Evolutionary conservation across 208 protist genomes (phyloP).

Genomic region (Giardia duodenalis): DNA sequence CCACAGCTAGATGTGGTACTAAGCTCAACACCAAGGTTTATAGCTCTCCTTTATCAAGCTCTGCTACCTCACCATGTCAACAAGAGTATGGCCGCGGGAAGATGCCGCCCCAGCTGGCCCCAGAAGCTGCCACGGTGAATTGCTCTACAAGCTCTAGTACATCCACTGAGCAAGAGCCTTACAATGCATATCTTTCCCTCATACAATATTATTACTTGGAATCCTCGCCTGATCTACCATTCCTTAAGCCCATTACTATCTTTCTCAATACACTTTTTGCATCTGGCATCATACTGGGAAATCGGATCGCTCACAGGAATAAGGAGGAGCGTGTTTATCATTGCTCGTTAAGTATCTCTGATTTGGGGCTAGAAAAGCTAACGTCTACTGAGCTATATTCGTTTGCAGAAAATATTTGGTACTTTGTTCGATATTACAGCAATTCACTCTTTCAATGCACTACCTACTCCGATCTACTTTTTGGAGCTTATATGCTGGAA

Average conservation of each 20-base stretch:
- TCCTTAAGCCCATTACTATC: neutral
- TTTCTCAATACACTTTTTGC: neutral
- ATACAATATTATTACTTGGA: neutral
- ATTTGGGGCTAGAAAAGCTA: neutral
- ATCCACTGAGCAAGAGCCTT: too few species aligned
- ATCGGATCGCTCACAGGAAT: neutral
- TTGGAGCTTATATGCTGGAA: neutral
- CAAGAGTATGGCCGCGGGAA: too few species aligned
- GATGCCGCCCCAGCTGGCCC: too few species aligned
- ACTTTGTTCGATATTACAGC: neutral
- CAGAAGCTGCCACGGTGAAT: too few species aligned
- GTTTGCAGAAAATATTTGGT: neutral
- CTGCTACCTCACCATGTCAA: too few species aligned
- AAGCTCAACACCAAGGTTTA: too few species aligned
- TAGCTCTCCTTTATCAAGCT: too few species aligned
- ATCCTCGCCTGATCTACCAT: neutral
- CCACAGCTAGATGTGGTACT: too few species aligned
- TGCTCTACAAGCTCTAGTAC: too few species aligned
- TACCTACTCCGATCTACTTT: neutral
- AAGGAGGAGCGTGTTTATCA: neutral
- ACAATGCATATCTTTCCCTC: neutral
- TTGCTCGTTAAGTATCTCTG: neutral
- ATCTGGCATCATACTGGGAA: neutral
- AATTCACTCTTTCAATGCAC: neutral
- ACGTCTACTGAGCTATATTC: neutral